Percentiles rank a stretch among this genome's conserved stretches.
phyloP scores from a whole-genome alignment of 768 basidiomycete species.

The Pisolithus tinctorius region DNA sequence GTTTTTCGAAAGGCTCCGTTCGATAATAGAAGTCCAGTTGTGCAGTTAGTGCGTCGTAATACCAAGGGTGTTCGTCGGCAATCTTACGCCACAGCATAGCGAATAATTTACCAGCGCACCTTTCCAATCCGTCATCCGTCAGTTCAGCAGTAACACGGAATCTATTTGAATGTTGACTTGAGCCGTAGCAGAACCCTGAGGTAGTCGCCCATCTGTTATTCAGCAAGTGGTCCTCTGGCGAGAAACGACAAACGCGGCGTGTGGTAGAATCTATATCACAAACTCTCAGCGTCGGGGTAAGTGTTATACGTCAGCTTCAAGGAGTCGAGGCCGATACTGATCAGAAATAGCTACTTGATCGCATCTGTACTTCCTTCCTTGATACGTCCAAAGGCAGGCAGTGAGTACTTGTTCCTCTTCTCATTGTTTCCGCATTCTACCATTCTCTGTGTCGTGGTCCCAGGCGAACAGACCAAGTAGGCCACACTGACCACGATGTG shows the following conservation, averaged over 20 bases:
- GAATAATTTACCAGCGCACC: too few species aligned
- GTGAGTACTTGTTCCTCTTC: too few species aligned
- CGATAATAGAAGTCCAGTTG: background rate
- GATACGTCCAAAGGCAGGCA: background rate
- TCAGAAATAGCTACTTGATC: background rate
- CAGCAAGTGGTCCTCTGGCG: background rate
- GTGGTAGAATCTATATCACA: background rate
- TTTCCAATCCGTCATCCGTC: too few species aligned
- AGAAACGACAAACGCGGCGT: background rate
- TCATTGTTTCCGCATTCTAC: too few species aligned
- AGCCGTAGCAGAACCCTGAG: too few species aligned
- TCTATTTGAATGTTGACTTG: too few species aligned
- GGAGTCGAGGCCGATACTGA: background rate
- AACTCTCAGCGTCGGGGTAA: background rate
- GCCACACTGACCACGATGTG: background rate
- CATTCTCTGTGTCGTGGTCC: too few species aligned
- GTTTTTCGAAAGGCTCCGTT: background rate
- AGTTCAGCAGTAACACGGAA: too few species aligned
- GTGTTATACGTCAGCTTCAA: background rate
- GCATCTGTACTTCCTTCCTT: background rate
- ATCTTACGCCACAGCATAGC: too few species aligned
- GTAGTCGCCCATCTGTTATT: too few species aligned
- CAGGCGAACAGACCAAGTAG: background rate
- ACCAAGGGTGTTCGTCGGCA: too few species aligned
- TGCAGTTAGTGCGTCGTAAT: too few species aligned